These are phyloP conservation scores for Sonneratia alba DNA, from an alignment of 345 rosid species.

Conservation along the genomic window DNA sequence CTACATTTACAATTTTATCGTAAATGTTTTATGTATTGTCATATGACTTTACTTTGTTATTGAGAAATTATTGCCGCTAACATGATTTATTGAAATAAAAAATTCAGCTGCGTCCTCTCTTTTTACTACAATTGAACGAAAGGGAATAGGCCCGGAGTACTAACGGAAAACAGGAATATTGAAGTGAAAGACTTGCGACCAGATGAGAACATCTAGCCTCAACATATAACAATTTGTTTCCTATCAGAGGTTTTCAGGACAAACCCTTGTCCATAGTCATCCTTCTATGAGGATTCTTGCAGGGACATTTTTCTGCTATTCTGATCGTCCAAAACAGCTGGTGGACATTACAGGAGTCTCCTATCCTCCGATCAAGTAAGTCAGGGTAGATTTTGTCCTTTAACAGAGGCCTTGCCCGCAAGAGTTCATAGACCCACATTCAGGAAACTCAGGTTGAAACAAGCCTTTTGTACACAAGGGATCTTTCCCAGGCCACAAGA, in stretches of 20 bases:
- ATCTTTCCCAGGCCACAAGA: constrained; percentile 58
- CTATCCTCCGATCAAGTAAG: constrained; percentile 43
- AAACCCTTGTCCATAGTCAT: constrained; percentile 37
- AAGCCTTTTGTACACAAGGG: not conserved
- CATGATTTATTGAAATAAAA: too few relatives aligned
- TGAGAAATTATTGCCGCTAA: too few relatives aligned
- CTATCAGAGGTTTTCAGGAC: not conserved
- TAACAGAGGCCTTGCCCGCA: constrained; percentile 57
- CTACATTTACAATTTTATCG: too few relatives aligned
- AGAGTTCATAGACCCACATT: not conserved
- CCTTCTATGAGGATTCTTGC: constrained; percentile 48
- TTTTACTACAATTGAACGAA: too few relatives aligned
- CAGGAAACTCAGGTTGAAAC: not conserved
- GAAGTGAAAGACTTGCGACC: not conserved
- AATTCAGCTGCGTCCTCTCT: too few relatives aligned
- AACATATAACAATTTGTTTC: not conserved
- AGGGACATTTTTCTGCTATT: constrained; percentile 51
- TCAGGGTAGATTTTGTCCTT: constrained; percentile 50
- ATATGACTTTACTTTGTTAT: too few relatives aligned
- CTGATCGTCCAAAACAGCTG: constrained; percentile 65
- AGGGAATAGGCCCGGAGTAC: too few relatives aligned
- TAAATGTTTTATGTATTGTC: too few relatives aligned
- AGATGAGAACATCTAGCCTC: not conserved
- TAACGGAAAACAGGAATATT: too few relatives aligned
- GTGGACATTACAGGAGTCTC: constrained; percentile 45